Base-by-base conservation (phyloP, 805 yeast genomes). In the Kluyveromyces wickerhamii region DNA sequence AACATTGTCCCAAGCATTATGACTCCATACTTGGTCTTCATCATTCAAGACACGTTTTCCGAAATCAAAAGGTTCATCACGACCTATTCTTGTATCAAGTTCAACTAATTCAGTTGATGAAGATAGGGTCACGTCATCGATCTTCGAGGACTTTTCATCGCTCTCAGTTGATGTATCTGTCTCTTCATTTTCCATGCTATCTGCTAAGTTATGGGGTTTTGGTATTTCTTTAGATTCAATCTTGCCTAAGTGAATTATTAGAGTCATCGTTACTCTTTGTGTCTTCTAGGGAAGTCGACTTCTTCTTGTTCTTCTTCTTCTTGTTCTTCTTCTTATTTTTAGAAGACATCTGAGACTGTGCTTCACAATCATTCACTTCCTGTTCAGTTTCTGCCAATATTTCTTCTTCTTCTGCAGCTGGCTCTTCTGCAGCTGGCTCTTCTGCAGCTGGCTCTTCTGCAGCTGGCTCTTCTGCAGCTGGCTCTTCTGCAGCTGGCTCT, bases 1-100 rank as follows among this genome's bases (percentile, higher is more conserved):
- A 21, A 87, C 96, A 55, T 92, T 95, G 57, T 92, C 98, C 82
- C 76, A 67, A 0, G 98, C 98, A 55, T 92, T 92, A 54, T 82
- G 94, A 40, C 73, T 71, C 78, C 94, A 92, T 1, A 92, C 95
- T 19, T 86, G 87, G 4, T 79, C 77, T 11, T 77, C 81, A 30
- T 77, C 73, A 2, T 71, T 71, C 38, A 92, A 64, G 43, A 62
- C 74, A 37, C 98, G 67, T 55, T 86, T 94, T 8, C 98, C 98
- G 61, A 92, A 92, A 14, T 78, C 79, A 58, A 86, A 89, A 5
- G 98, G 98, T 22, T 74, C 67, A 47, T 88, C 96, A 41, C 89
- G 79, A 2, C 95, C 89, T 24, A 81, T 66, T 37, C 89, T 61
- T 3, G 81, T 63, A 36, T 53, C 52, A 2, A 47, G 45, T 27